phyloP scores from a whole-genome alignment of 140 eudicot species.

The Stevia rebaudiana region DNA sequence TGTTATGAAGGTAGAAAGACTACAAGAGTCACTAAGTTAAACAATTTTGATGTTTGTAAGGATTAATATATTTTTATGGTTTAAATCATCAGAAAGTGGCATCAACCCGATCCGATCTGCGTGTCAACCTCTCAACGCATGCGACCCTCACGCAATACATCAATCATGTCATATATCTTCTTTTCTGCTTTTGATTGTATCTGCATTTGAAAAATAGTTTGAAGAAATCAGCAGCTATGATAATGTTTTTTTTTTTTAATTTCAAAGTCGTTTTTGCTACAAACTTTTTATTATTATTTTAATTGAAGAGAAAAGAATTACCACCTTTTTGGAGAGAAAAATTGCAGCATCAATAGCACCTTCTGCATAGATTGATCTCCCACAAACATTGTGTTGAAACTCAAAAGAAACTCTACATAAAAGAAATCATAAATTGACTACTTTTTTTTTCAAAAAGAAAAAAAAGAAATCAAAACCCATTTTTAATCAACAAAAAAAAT shows the following conservation, averaged over 20 bases:
- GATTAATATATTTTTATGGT: no score
- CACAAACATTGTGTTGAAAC: constrained; percentile 97
- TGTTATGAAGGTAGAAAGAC: no score
- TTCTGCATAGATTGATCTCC: constrained; percentile 97
- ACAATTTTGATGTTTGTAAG: no score
- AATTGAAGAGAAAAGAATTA: no score
- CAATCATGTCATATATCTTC: constrained; percentile 84
- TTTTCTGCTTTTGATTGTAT: constrained; percentile 70
- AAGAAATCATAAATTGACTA: no score
- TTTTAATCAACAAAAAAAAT: no score
- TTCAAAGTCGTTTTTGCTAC: constrained; percentile 1
- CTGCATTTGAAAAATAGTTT: constrained; percentile 36
- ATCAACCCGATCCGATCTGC: no score
- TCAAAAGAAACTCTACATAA: constrained; percentile 77
- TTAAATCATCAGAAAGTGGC: no score
- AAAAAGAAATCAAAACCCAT: not conserved
- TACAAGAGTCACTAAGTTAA: no score
- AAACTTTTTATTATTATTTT: not conserved
- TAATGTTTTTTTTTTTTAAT: not conserved
- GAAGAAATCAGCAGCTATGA: not conserved
- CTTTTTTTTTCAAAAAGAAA: no score
- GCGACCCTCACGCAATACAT: constrained; percentile 84
- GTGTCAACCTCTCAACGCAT: constrained; percentile 49
- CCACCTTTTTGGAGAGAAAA: constrained; percentile 89
- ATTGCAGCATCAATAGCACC: constrained; percentile 90